Evolutionary conservation across 768 basidiomycete genomes (phyloP).

Genomic region (Kwoniella sp.): DNA sequence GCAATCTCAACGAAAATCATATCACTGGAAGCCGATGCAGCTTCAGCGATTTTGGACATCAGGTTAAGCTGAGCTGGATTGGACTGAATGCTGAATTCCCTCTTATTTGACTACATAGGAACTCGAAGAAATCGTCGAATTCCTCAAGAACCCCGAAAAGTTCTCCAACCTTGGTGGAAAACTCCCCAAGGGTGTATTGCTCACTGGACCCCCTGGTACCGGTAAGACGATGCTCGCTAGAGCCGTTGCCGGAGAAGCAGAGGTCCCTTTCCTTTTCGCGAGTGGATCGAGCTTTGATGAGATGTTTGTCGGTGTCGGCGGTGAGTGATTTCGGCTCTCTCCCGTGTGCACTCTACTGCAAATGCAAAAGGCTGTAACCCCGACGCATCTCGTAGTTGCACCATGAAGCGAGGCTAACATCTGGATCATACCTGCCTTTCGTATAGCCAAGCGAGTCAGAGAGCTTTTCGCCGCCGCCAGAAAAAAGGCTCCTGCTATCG

Average conservation of each 20-base stretch:
- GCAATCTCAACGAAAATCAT: too few relatives aligned
- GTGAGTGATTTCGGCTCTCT: conserved; percentile 23
- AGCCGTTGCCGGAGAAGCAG: conserved; percentile 96
- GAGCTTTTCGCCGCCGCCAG: conserved; percentile 92
- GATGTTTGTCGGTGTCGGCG: conserved; percentile 66
- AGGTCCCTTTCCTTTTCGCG: conserved; percentile 95
- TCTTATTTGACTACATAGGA: too few relatives aligned
- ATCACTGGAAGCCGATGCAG: too few relatives aligned
- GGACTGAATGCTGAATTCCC: too few relatives aligned
- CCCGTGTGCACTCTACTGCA: too few relatives aligned
- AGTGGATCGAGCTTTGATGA: conserved; percentile 97
- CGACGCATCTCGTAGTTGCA: too few relatives aligned
- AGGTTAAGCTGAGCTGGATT: too few relatives aligned
- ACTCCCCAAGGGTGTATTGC: conserved; percentile 87
- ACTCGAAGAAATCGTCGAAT: conserved; percentile 90
- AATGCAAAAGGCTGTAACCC: too few relatives aligned
- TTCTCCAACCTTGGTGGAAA: conserved; percentile 92
- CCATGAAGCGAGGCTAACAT: not conserved
- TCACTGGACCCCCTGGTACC: conserved; percentile 64
- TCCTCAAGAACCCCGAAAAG: conserved; percentile 86
- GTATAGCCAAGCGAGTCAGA: conserved; percentile 79
- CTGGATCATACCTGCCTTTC: too few relatives aligned
- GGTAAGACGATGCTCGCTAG: conserved; percentile 98
- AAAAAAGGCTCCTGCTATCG: conserved; percentile 93
- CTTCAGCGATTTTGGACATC: too few relatives aligned